A percentile compares a stretch with the other conserved stretches of the same genome.
These are phyloP conservation scores for Clonostachys byssicola DNA, from an alignment of 2,329 filamentous ascomycete species.

Conservation along the genomic window DNA sequence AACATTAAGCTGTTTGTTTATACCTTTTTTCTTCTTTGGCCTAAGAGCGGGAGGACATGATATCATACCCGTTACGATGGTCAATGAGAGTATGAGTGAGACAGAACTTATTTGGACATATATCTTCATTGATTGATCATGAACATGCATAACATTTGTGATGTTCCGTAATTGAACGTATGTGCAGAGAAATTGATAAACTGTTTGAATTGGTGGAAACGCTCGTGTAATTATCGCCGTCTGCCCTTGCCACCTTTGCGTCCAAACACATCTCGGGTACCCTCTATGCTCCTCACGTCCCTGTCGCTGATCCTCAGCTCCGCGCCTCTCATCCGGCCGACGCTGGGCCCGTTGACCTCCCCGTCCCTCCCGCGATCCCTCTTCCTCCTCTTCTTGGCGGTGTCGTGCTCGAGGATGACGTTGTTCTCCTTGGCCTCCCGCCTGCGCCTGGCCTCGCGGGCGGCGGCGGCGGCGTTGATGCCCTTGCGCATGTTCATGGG, in stretches of 20 bases:
- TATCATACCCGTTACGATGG: too few species aligned
- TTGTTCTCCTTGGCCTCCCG: conserved; percentile 85
- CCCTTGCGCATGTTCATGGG: conserved; percentile 82
- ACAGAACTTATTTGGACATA: too few species aligned
- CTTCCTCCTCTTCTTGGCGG: conserved; percentile 28
- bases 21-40: too few species aligned
- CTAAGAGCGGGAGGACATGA: too few species aligned
- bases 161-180: background rate
- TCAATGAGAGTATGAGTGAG: too few species aligned
- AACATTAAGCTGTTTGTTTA: too few species aligned
- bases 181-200: too few species aligned
- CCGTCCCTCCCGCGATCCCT: conserved; percentile 39
- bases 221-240: background rate
- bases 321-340: conserved; percentile 78
- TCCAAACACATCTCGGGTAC: conserved; percentile 37
- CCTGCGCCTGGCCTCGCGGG: conserved; percentile 67
- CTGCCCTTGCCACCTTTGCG: conserved; percentile 22
- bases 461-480: conserved; percentile 64
- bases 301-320: conserved; percentile 73
- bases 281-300: conserved; percentile 71
- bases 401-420: conserved; percentile 70
- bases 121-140: too few species aligned
- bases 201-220: too few species aligned
- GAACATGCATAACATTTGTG: background rate
- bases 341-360: conserved; percentile 70